phyloP scores from a whole-genome alignment of 2,329 filamentous ascomycete species.

The Allantophomopsis lycopodina region DNA sequence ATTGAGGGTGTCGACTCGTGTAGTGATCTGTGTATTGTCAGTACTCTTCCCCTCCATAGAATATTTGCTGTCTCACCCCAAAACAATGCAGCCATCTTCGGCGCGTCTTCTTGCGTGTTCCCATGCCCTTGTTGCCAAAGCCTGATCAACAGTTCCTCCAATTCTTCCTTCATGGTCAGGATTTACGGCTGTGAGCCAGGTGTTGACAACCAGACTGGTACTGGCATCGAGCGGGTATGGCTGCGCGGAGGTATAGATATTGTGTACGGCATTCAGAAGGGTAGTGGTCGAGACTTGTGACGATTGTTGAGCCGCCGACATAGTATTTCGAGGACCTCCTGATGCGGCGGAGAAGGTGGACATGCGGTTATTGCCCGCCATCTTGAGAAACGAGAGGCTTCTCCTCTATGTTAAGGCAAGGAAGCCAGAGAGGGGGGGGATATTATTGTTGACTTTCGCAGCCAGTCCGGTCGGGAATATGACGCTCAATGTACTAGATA shows the following conservation, averaged over 20 bases:
- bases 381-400: conserved; percentile 2
- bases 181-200: conserved; percentile 75
- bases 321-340: conserved; percentile 36
- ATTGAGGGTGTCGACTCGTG: conserved; percentile 82
- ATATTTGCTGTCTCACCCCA: conserved; percentile 49
- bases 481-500: too few species aligned
- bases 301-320: conserved; percentile 49
- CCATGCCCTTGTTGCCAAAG: conserved; percentile 74
- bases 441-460: too few species aligned
- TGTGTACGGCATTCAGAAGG: conserved; percentile 82
- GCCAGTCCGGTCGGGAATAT: too few species aligned
- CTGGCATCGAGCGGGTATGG: conserved; percentile 82
- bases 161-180: conserved; percentile 51
- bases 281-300: conserved; percentile 85
- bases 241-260: conserved; percentile 68
- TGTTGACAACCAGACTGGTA: conserved; percentile 88
- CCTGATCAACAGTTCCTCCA: conserved; percentile 68
- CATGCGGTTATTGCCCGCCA: conserved; percentile 19
- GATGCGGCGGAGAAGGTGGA: conserved; percentile 58
- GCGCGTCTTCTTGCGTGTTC: conserved; percentile 90
- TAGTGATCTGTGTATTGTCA: conserved; percentile 47
- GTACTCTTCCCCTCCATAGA: neutral
- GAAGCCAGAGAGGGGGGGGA: conserved; percentile 3
- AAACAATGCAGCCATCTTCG: conserved; percentile 84
- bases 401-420: too few species aligned